Base-by-base conservation (phyloP, 176 grass and related monocot genomes). In the maize (Zea mays) region DNA sequence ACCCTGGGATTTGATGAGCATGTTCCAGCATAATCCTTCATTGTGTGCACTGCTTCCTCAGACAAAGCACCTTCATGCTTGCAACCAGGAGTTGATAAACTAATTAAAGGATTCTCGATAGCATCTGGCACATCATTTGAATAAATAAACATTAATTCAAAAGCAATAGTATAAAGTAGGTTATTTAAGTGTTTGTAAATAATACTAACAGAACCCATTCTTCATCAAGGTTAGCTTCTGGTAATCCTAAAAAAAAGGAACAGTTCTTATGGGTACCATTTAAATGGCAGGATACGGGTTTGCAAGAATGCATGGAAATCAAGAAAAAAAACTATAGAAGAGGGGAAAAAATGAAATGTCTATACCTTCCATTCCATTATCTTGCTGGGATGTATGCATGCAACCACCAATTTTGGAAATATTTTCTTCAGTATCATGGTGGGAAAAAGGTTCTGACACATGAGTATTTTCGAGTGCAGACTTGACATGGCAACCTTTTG, bases 311-410 rank as follows among this genome's bases (percentile, higher is more conserved):
- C 35, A 74, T 74, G 51, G 21, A 73, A 73, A 79, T 21, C 52
- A 61, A 63, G 16, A 20, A n/a, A 3, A 0, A 2, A 16, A 63
- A 62, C 8, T 67, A 48, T 10, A 9, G 4, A 79, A 27, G 4
- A 50, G 55, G 8, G 51, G n/a, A 66, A 7, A 14, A 10, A 67
- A n/a, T n/a, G 15, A 52, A 5, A 16, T 44, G 27, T 47, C 45
- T 74, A 62, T 72, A 82, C 79, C 85, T 58, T 82, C 39, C 4
- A 65, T 47, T 74, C 42, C 75, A 68, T 62, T 69, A 74, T 65
- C 39, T 72, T 78, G 39, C 15, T 49, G 39, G 4, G 17, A 57
- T 36, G 57, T 34, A 46, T 5, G 5, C 56, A 20, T 35, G 38
- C 9, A 43, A 60, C 36, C 49, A 61, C n/a, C 50, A 54, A 10